A percentile compares a stretch with the other conserved stretches of the same genome.
Conservation (phyloP, 352 stramenopile genomes). For the Globisporangium paroecandrum region DNA sequence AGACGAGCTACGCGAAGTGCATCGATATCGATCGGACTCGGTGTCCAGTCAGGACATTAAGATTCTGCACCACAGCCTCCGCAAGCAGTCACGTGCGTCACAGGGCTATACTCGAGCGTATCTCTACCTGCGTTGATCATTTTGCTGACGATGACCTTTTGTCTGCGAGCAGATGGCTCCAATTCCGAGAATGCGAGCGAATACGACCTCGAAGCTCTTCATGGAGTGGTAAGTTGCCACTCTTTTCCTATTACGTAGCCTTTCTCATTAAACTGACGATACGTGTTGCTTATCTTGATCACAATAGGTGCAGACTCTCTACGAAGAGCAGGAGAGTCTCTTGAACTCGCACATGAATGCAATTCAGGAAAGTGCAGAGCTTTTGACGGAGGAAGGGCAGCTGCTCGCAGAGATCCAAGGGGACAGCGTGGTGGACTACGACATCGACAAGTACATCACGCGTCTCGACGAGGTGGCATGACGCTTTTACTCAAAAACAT, state of each 20-base stretch:
- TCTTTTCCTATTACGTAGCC: not conserved
- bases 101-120: not conserved
- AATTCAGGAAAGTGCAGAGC: slow-evolving; percentile 96
- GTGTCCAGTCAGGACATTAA: slow-evolving; percentile 61
- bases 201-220: slow-evolving; percentile 57
- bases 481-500: not conserved
- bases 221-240: slow-evolving; percentile 53
- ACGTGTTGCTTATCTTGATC: not conserved
- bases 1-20: slow-evolving; percentile 18
- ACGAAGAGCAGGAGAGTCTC: slow-evolving; percentile 95
- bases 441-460: slow-evolving; percentile 93
- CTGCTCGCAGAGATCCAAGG: slow-evolving; percentile 84
- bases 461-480: slow-evolving; percentile 79
- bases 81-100: slow-evolving; percentile 46
- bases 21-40: slow-evolving; percentile 31
- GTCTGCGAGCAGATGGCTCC: slow-evolving; percentile 20
- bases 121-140: not conserved
- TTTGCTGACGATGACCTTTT: not conserved
- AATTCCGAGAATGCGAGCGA: slow-evolving; percentile 23
- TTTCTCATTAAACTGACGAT: not conserved
- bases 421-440: slow-evolving; percentile 88
- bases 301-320: slow-evolving; percentile 83
- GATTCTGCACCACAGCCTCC: slow-evolving; percentile 47
- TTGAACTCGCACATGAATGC: slow-evolving; percentile 96
- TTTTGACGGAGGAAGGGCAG: slow-evolving; percentile 95